Evolutionary conservation across 495 filamentous ascomycete species (phyloP).

Genomic region (Penicillium silybi): DNA sequence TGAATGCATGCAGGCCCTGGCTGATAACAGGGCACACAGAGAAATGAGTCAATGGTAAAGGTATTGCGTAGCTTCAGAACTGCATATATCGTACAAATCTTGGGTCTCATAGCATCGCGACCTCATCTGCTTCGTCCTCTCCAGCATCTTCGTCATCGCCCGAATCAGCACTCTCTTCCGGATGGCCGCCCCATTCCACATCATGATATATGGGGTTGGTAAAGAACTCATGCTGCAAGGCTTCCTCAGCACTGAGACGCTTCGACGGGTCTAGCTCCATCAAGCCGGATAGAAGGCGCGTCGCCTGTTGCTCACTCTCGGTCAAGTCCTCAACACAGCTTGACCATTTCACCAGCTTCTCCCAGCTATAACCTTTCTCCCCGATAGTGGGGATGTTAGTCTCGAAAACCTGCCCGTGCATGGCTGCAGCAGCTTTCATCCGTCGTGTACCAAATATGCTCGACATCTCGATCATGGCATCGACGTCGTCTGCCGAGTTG

Average conservation of each 20-base stretch:
- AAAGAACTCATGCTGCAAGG: conserved; percentile 63
- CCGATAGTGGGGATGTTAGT: conserved; percentile 88
- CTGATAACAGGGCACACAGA: not conserved
- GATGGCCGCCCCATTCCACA: conserved; percentile 43
- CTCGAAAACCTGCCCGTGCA: conserved; percentile 87
- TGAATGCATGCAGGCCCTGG: not conserved
- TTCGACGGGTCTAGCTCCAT: conserved; percentile 55
- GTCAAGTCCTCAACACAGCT: conserved; percentile 50
- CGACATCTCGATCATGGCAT: conserved; percentile 94
- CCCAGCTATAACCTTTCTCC: conserved; percentile 74
- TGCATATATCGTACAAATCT: conserved; percentile 25
- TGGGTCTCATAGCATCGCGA: conserved; percentile 39
- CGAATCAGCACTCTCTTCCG: conserved; percentile 40
- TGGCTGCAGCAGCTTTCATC: conserved; percentile 75
- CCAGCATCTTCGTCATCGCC: conserved; percentile 33
- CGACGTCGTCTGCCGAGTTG: conserved; percentile 93
- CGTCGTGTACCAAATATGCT: conserved; percentile 84
- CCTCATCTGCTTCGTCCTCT: conserved; percentile 42
- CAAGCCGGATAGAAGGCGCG: conserved; percentile 60
- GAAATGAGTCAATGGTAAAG: not conserved
- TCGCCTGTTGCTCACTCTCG: conserved; percentile 46
- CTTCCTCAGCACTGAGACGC: conserved; percentile 56
- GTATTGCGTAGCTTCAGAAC: conserved; percentile 15
- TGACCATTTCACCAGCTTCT: conserved; percentile 94
- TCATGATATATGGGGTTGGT: conserved; percentile 46